Percentiles rank a stretch among this genome's conserved stretches.
Conservation (phyloP, 805 yeast species). For the Candida peoriensis region DNA sequence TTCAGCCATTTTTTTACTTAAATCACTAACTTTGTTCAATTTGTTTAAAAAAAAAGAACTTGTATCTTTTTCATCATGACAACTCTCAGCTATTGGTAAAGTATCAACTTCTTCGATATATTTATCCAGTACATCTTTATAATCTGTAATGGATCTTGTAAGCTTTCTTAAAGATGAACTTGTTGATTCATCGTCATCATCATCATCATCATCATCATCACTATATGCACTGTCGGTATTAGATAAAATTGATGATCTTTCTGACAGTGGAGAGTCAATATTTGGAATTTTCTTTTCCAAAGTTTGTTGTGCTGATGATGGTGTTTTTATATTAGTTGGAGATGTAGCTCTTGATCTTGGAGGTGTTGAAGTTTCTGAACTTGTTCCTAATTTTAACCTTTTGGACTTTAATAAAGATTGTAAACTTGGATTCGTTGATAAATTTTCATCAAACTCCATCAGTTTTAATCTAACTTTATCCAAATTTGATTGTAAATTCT, state of each 20-base stretch:
- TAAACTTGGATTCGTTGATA: constrained; percentile 7
- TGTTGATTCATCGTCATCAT: constrained; percentile 2
- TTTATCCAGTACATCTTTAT: constrained; percentile 5
- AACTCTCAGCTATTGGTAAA: not conserved
- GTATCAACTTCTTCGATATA: constrained; percentile 4
- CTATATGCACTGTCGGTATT: constrained; percentile 2
- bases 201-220: constrained; percentile 2
- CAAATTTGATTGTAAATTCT: constrained; percentile 3
- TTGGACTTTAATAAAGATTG: constrained; percentile 8
- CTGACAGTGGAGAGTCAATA: constrained; percentile 5
- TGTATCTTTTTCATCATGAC: not conserved
- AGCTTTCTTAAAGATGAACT: constrained; percentile 7
- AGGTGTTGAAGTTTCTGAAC: not conserved
- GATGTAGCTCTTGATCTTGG: not conserved
- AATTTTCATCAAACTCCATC: constrained; percentile 7
- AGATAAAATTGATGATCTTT: constrained; percentile 1
- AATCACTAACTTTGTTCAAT: constrained; percentile 20
- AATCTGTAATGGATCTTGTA: constrained; percentile 7
- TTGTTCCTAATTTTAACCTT: constrained; percentile 2
- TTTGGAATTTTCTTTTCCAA: not conserved
- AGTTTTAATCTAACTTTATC: constrained; percentile 8
- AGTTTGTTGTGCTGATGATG: not conserved
- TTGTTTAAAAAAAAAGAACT: constrained; percentile 10
- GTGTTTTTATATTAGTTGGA: not conserved
- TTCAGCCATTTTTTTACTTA: constrained; percentile 15